A percentile compares a stretch with the other conserved stretches of the same genome.
phyloP scores from a whole-genome alignment of 257 asterid genomes.

The Solanum appendiculatum region DNA sequence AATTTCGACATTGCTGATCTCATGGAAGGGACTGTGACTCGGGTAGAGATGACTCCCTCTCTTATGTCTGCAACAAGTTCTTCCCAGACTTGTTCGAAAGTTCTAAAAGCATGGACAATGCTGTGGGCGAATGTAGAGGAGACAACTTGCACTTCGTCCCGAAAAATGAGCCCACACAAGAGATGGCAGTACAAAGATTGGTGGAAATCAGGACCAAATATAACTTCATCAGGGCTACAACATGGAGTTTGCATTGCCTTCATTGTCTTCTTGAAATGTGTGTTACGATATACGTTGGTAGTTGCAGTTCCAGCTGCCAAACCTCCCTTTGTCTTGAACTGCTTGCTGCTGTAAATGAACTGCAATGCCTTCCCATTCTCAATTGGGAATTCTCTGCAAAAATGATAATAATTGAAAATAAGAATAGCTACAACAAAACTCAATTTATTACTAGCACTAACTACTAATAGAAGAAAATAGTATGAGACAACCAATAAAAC shows the following conservation, averaged over 20 bases:
- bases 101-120: slow-evolving; percentile 78
- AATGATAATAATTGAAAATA: neutral
- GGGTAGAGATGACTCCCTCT: slow-evolving; percentile 52
- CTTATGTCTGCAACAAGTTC: slow-evolving; percentile 58
- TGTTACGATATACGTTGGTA: slow-evolving; percentile 66
- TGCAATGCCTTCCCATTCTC: slow-evolving; percentile 77
- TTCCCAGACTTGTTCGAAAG: slow-evolving; percentile 73
- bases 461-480: neutral
- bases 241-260: slow-evolving; percentile 72
- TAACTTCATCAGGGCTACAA: slow-evolving; percentile 94
- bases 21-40: slow-evolving; percentile 58
- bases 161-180: slow-evolving; percentile 60
- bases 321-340: slow-evolving; percentile 92
- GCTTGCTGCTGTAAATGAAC: slow-evolving; percentile 85
- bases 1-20: slow-evolving; percentile 50
- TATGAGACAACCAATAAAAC: neutral
- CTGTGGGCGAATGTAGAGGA: slow-evolving; percentile 88
- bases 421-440: neutral
- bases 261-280: slow-evolving; percentile 71
- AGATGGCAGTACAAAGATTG: slow-evolving; percentile 90
- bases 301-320: slow-evolving; percentile 94
- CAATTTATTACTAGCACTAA: neutral
- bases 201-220: slow-evolving; percentile 80
- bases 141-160: slow-evolving; percentile 67
- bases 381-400: slow-evolving; percentile 61